Evolutionary conservation across 305 asterid species (phyloP), one percentile per base, ranked within the genome.

Genomic region (Rubia peregrina): DNA sequence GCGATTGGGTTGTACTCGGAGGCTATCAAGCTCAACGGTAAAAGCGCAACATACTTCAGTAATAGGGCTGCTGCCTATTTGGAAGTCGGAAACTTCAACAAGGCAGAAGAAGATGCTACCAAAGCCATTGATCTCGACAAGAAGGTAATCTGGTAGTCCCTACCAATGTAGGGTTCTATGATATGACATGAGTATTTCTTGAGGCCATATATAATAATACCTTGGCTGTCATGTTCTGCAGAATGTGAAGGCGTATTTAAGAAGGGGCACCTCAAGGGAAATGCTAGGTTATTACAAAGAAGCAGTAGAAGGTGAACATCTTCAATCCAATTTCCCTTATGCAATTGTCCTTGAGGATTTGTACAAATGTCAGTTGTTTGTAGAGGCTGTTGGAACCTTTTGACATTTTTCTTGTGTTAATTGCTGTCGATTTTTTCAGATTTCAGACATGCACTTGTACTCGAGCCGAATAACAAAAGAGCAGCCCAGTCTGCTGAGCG

Each of bases 241-340:
- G 99, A 94, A 84, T 82, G 89, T 94, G 51, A 94, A 94, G 81
- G 91, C 98, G 6, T 86, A 86, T 79, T 79, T 94, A 73, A 86
- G 99, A 71, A 88, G 99, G 83, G 99, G 96, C 74, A 94, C 97
- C 16, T 88, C 99, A 9, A 83, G 99, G 51, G 97, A 94, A 87
- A 91, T 88, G 92, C 80, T 91, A 79, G 95, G 96, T 66, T 94
- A 80, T 79, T 82, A 73, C 69, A 88, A 77, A 74, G 96, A 88
- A 75, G 96, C 99, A 72, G 82, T 85, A 77, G 96, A 91, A 77
- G 99, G 99, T 86, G 74, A 79, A 80, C 43, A 3, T 41, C 17
- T 69, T 70, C 69, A 9, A 49, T 36, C 74, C 53, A 49, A 64
- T 65, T 59, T 36, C 40, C 56, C 41, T 62, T 61, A 13, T 26